Conservation (phyloP, 1,284 basidiomycete species). For the Leccinum subrobustum region DNA sequence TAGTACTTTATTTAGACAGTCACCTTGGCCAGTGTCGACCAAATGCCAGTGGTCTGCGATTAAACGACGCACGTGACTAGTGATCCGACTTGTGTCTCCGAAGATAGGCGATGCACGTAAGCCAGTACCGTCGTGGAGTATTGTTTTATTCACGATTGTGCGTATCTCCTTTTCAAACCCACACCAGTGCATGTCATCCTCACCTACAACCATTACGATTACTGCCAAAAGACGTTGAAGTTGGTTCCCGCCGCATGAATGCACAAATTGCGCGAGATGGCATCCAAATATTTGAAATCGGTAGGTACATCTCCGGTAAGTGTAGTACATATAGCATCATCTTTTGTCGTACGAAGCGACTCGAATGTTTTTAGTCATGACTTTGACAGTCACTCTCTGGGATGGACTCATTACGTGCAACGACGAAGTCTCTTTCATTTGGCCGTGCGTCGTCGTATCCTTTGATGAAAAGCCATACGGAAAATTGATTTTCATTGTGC, state of each 20-base stretch:
- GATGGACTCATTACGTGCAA: constrained; percentile 13
- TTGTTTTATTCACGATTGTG: not conserved
- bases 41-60: no score
- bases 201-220: not conserved
- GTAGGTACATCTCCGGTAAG: constrained; percentile 15
- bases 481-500: not conserved
- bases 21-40: not conserved
- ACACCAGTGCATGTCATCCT: not conserved
- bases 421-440: constrained; percentile 17
- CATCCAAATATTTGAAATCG: constrained; percentile 2
- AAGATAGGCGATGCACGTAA: no score
- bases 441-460: constrained; percentile 14
- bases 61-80: no score
- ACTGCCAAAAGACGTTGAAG: not conserved
- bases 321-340: no score
- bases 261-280: not conserved
- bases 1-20: not conserved
- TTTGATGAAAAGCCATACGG: not conserved
- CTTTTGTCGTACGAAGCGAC: not conserved
- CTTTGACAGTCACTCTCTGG: constrained; percentile 14
- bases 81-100: no score
- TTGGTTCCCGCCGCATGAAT: constrained; percentile 5
- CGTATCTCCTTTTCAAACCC: not conserved
- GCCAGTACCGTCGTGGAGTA: no score
- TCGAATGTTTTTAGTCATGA: constrained; percentile 3